Evolutionary conservation across 129 eudicot species (phyloP).

Genomic region (Lactuca sativa): DNA sequence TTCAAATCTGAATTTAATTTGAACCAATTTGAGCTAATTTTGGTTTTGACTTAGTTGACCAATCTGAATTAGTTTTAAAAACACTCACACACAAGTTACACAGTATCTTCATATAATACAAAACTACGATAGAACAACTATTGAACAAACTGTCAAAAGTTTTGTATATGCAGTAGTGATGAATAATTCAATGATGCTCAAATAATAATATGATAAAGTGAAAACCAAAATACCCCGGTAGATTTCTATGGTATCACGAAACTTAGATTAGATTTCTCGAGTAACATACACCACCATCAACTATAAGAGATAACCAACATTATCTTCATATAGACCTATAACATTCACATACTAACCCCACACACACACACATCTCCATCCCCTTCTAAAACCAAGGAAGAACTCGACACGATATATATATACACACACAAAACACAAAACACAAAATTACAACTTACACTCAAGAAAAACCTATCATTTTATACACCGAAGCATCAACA

Average conservation of each 20-base stretch:
- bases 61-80: too few relatives aligned
- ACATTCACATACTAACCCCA: conserved; percentile 17
- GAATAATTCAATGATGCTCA: too few relatives aligned
- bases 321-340: conserved; percentile 15
- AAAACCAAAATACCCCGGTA: not conserved
- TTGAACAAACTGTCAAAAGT: too few relatives aligned
- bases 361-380: conserved; percentile 16
- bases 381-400: conserved; percentile 19
- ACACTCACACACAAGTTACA: too few relatives aligned
- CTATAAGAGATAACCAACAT: conserved; percentile 1
- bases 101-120: too few relatives aligned
- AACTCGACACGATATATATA: conserved; percentile 1
- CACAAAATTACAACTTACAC: conserved; percentile 13
- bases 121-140: too few relatives aligned
- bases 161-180: too few relatives aligned
- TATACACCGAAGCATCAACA: not conserved
- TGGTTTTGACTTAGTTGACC: too few relatives aligned
- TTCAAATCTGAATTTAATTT: too few relatives aligned
- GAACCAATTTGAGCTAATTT: too few relatives aligned
- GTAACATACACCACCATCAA: conserved; percentile 15
- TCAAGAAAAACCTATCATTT: not conserved
- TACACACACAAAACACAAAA: conserved; percentile 11
- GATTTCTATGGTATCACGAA: conserved; percentile 13
- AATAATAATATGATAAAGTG: too few relatives aligned
- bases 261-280: not conserved